These are phyloP conservation scores for Silene noctiflora DNA, from an alignment of 179 eudicot genomes.

Conservation along the genomic window DNA sequence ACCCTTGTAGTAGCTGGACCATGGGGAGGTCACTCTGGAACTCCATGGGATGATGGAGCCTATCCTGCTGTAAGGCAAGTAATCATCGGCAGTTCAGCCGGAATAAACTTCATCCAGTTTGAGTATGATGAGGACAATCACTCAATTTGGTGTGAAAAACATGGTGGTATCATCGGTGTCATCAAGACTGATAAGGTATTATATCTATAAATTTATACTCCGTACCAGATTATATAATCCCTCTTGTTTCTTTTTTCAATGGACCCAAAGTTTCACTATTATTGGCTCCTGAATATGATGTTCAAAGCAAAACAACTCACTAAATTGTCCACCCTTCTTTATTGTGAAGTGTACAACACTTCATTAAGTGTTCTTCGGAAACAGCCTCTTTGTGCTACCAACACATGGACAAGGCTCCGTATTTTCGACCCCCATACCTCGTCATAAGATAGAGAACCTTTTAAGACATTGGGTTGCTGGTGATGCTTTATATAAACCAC, in stretches of 20 bases:
- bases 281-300: not conserved
- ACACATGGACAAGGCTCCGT: not conserved
- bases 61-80: constrained; percentile 34
- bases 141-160: constrained; percentile 30
- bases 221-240: not conserved
- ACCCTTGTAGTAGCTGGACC: constrained; percentile 21
- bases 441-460: not conserved
- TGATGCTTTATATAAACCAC: not conserved
- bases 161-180: constrained; percentile 30
- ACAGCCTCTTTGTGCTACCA: not conserved
- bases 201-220: not conserved
- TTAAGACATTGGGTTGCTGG: not conserved
- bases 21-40: constrained; percentile 42
- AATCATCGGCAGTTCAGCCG: constrained; percentile 30
- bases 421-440: too few relatives aligned
- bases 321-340: too few relatives aligned
- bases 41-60: constrained; percentile 42
- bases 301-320: not conserved
- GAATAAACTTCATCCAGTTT: constrained; percentile 32
- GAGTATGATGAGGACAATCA: constrained; percentile 31
- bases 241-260: not conserved
- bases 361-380: not conserved
- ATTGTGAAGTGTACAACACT: not conserved
- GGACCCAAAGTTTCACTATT: not conserved
- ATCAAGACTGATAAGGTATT: constrained; percentile 29